A percentile compares a stretch with the other conserved stretches of the same genome.
These are phyloP conservation scores for Blastomyces gilchristii DNA, from an alignment of 2,329 filamentous ascomycete genomes.

Conservation along the genomic window DNA sequence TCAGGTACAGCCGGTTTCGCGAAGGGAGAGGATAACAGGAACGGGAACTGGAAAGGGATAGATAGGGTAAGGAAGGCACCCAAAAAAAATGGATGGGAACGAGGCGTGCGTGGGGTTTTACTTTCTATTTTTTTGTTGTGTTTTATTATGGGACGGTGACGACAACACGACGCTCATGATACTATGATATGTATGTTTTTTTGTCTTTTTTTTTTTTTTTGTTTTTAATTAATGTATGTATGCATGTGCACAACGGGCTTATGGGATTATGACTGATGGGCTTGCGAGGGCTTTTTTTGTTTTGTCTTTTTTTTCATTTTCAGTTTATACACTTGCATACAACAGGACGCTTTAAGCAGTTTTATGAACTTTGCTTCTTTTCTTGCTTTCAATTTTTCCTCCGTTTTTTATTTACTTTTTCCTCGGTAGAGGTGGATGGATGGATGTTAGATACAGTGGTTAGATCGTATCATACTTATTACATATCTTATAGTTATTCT, in stretches of 20 bases:
- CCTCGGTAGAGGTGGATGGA: too few species aligned
- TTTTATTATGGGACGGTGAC: conserved; percentile 19
- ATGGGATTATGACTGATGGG: conserved; percentile 18
- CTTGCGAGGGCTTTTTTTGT: conserved; percentile 21
- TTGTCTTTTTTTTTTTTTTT: too few species aligned
- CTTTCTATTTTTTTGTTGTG: conserved; percentile 10
- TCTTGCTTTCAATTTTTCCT: too few species aligned
- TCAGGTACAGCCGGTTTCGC: neutral
- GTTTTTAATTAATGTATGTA: conserved; percentile 26
- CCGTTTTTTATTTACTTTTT: too few species aligned
- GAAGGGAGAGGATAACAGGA: neutral
- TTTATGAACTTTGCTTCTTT: too few species aligned
- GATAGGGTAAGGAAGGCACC: neutral
- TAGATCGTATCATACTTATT: too few species aligned
- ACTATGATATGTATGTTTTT: conserved; percentile 13
- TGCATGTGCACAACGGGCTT: conserved; percentile 21
- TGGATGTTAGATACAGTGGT: too few species aligned
- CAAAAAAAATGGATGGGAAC: too few species aligned
- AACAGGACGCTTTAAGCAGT: too few species aligned
- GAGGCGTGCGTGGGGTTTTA: too few species aligned
- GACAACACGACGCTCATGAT: conserved; percentile 26
- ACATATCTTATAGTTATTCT: too few species aligned
- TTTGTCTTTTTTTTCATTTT: conserved; percentile 15
- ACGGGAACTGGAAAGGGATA: neutral
- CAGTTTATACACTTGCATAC: neutral